phyloP scores from a whole-genome alignment of 2,329 filamentous ascomycete genomes.

The Madurella fahalii region DNA sequence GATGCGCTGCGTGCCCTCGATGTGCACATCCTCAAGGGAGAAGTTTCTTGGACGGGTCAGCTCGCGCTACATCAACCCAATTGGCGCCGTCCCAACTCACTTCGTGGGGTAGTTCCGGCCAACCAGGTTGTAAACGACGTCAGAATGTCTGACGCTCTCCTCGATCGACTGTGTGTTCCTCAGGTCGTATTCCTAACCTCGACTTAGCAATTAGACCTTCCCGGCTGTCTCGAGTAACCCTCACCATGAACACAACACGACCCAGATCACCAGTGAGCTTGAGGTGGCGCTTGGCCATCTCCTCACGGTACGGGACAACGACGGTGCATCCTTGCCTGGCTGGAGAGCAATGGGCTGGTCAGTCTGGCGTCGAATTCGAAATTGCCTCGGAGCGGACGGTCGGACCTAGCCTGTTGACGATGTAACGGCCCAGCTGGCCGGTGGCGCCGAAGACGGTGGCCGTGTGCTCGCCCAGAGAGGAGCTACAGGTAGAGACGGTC shows the following conservation, averaged over 20 bases:
- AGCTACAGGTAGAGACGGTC: slow-evolving; percentile 15
- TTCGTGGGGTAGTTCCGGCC: slow-evolving; percentile 96
- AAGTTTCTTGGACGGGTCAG: slow-evolving; percentile 72
- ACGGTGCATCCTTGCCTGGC: slow-evolving; percentile 93
- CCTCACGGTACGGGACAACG: slow-evolving; percentile 88
- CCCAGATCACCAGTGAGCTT: slow-evolving; percentile 96
- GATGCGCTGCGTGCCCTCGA: slow-evolving; percentile 89
- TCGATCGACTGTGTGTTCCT: slow-evolving; percentile 94
- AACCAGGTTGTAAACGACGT: slow-evolving; percentile 94
- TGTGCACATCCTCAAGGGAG: slow-evolving; percentile 83
- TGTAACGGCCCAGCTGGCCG: slow-evolving; percentile 91
- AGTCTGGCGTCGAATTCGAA: slow-evolving; percentile 21
- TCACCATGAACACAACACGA: slow-evolving; percentile 77
- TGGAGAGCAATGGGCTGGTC: slow-evolving; percentile 38
- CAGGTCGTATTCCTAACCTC: slow-evolving; percentile 78
- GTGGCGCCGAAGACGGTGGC: slow-evolving; percentile 98
- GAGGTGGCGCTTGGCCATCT: slow-evolving; percentile 95
- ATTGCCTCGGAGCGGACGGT: slow-evolving; percentile 9
- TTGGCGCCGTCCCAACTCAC: slow-evolving; percentile 43
- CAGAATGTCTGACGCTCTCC: slow-evolving; percentile 92
- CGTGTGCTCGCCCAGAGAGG: slow-evolving; percentile 61
- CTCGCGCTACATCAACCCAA: not conserved
- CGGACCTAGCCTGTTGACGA: slow-evolving; percentile 86
- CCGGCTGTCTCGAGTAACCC: slow-evolving; percentile 22
- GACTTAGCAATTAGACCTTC: slow-evolving; percentile 14